Conservation (phyloP, 805 yeast species). For the Suhomyces canberraensis region DNA sequence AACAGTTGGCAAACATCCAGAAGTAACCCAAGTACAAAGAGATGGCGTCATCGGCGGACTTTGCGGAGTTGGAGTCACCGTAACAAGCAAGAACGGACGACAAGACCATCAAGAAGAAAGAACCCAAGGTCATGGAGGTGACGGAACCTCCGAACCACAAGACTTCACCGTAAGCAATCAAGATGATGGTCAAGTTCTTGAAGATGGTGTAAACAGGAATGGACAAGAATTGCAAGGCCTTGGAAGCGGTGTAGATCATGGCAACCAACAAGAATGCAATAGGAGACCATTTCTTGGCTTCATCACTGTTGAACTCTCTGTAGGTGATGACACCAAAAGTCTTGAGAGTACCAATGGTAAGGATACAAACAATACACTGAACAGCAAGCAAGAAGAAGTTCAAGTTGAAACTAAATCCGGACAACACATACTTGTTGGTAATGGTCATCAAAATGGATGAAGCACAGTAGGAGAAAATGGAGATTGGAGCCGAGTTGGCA, state of each 20-base stretch:
- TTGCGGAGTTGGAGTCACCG: constrained; percentile 59
- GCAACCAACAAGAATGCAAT: constrained; percentile 83
- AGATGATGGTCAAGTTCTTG: constrained; percentile 93
- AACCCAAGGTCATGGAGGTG: constrained; percentile 82
- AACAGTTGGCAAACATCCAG: constrained; percentile 96
- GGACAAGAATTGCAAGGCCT: constrained; percentile 85
- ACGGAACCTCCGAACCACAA: constrained; percentile 94
- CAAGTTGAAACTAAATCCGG: constrained; percentile 68
- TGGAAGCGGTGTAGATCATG: constrained; percentile 95
- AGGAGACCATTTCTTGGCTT: constrained; percentile 95
- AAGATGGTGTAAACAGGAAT: constrained; percentile 97
- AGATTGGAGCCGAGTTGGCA: constrained; percentile 59
- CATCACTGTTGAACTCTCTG: constrained; percentile 79
- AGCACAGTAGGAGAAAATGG: constrained; percentile 80
- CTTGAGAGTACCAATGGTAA: constrained; percentile 71
- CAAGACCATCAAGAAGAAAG: constrained; percentile 88
- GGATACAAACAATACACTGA: constrained; percentile 81
- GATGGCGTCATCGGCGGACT: constrained; percentile 39
- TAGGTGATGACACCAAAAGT: constrained; percentile 73
- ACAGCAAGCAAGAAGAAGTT: constrained; percentile 87
- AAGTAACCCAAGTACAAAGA: constrained; percentile 72
- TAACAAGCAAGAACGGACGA: constrained; percentile 95
- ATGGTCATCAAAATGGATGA: constrained; percentile 97
- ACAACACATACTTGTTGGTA: constrained; percentile 91
- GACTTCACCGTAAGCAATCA: constrained; percentile 98